Base-by-base conservation (phyloP, 2,329 filamentous ascomycete species). In the Colletotrichum lini region DNA sequence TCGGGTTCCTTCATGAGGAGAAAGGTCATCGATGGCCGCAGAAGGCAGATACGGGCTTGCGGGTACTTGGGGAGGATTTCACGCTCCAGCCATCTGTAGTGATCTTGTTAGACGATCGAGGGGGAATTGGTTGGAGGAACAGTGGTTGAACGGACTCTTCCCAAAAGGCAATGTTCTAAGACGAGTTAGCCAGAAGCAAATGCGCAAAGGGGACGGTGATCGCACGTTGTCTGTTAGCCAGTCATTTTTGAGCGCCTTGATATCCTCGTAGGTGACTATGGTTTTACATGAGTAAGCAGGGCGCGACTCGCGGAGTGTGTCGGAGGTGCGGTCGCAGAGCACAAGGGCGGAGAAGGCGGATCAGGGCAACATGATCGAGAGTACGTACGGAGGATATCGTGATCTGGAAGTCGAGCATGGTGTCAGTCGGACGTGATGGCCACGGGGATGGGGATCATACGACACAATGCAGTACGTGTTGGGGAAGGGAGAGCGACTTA, bases 221-320 rank as follows among this genome's bases (percentile, higher is more conserved):
- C 89, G 75, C 86, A 95, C 94, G 84, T 98, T 98, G 81, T 99
- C 96, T 53, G 96, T 98, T 63, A 99, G 87, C 96, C 96, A 99
- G 86, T 98, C 96, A 82, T 93, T 88, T 82, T 93, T 94, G 70
- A 99, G 89, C 18, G 93, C 92, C 80, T 95, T 93, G 75, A 98
- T 90, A 82, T 99, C 96, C 80, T 96, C 94, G 79, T 92, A 90
- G 61, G 94, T 98, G 76, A 98, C 94, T 95, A 71, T 21, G 30
- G 26, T 15, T 9, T 35, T 4, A 40, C 12, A 15, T 35, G 73
- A 49, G 65, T 64, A 62, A 73, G 70, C 56, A 18, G 21, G 35
- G 26, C 21, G n/a, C 4, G 16, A n/a, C 9, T 52, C 40, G 40
- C 44, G 44, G 40, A 47, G 12, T 23, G n/a, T 15, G 45, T 21